Base-by-base conservation (phyloP, 768 basidiomycete genomes). In the Collybia mongolica region DNA sequence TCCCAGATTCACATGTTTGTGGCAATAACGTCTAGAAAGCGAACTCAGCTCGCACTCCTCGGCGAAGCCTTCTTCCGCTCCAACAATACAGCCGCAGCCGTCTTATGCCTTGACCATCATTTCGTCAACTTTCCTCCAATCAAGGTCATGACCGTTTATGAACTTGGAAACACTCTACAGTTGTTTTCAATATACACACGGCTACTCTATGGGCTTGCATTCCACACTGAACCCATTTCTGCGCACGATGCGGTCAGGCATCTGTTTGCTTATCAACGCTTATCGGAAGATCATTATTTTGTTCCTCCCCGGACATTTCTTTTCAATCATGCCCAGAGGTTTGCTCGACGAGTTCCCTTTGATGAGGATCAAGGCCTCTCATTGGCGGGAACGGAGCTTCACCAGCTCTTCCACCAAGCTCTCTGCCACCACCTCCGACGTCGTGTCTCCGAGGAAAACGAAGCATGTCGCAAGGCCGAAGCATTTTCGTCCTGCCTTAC, bases 41-140 rank as follows among this genome's bases (percentile, higher is more conserved):
- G n/a, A n/a, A n/a, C n/a, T n/a, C n/a, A n/a, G n/a, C n/a, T n/a
- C n/a, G n/a, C n/a, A n/a, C n/a, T n/a, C n/a, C n/a, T n/a, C n/a
- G n/a, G n/a, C 0, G n/a, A 38, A 5, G 39, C 32, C 11, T 76
- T 81, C 51, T 46, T 57, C 18, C 15, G 41, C n/a, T 43, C 47
- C 20, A 52, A 60, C 1, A 69, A 70, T 24, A 6, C 35, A 1
- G 53, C 68, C 6, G 69, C 74, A 0, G 72, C 74, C 9, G 53
- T 79, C 7, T 14, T 80, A 4, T 76, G 75, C 45, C 56, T 80
- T 9, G 73, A 80, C 52, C 70, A 73, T 48, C 57, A 64, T 38
- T 80, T 76, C 54, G 46, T 54, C 8, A 47, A 49, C 8, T 54
- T 63, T 5, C 64, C 67, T 6, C 45, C 43, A 2, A 58, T 73